A percentile compares a stretch with the other conserved stretches of the same genome.
These are phyloP conservation scores for Bondarzewia mesenterica DNA, from an alignment of 1,284 basidiomycete genomes.

Conservation along the genomic window DNA sequence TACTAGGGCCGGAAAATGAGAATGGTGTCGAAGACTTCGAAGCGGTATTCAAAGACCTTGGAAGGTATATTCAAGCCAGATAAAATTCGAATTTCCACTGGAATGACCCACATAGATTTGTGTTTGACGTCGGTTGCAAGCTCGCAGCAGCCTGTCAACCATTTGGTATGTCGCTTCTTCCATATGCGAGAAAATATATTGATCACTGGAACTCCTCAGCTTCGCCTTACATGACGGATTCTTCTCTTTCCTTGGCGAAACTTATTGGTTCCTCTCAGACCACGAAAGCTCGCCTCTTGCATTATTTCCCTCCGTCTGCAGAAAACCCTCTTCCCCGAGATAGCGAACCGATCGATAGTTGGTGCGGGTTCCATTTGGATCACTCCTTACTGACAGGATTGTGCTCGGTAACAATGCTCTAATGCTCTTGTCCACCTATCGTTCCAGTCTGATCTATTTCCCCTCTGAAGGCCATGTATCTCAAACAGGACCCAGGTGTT, in stretches of 20 bases:
- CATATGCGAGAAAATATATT: constrained; percentile 4
- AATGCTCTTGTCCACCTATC: constrained; percentile 12
- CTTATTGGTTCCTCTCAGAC: constrained; percentile 63
- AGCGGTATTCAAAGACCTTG: constrained; percentile 77
- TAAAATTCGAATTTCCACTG: background rate
- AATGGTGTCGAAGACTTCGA: constrained; percentile 70
- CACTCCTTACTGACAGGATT: constrained; percentile 86
- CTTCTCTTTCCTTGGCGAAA: constrained; percentile 52
- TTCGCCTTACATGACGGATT: constrained; percentile 53
- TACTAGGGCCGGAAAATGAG: constrained; percentile 59
- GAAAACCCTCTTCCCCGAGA: constrained; percentile 29
- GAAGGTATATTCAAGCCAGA: constrained; percentile 36
- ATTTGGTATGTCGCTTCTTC: constrained; percentile 52
- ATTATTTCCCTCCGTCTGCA: constrained; percentile 75
- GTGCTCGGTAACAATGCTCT: constrained; percentile 54
- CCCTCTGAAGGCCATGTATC: constrained; percentile 68
- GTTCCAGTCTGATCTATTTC: constrained; percentile 31
- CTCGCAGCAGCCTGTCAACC: constrained; percentile 81
- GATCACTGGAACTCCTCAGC: constrained; percentile 34
- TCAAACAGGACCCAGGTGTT: constrained; percentile 33
- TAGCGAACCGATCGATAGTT: constrained; percentile 67
- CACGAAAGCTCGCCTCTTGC: constrained; percentile 79
- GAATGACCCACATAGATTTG: constrained; percentile 39
- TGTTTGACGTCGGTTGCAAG: constrained; percentile 74
- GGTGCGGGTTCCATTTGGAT: constrained; percentile 80